A percentile compares a stretch with the other conserved stretches of the same genome.
phyloP scores from a whole-genome alignment of 1,284 basidiomycete species.

The Vanrija pseudolonga region DNA sequence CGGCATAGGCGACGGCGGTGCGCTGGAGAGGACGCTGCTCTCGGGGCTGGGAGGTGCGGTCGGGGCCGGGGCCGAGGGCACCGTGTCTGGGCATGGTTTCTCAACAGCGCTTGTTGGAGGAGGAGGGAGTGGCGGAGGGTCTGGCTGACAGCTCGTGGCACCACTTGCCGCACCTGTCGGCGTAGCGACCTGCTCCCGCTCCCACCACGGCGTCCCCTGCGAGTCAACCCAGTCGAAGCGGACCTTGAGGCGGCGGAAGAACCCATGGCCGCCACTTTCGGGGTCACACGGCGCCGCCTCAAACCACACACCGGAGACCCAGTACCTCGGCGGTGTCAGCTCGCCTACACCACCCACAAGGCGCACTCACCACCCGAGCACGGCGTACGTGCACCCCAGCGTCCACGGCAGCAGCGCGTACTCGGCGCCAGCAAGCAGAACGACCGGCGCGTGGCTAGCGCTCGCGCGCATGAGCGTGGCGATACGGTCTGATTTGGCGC shows the following conservation, averaged over 20 bases:
- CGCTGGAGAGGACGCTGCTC: background rate
- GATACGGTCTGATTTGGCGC: conserved; percentile 27
- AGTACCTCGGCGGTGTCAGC: conserved; percentile 33
- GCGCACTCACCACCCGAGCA: conserved; percentile 40
- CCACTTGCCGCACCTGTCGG: conserved; percentile 4
- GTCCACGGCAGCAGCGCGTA: conserved; percentile 38
- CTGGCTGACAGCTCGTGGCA: background rate
- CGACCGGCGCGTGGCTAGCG: conserved; percentile 24
- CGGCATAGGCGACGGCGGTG: background rate
- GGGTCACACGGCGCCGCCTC: conserved; percentile 32
- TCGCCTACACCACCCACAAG: background rate
- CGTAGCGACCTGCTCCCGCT: too few species aligned
- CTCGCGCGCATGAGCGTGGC: conserved; percentile 32
- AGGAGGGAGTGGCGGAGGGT: too few species aligned
- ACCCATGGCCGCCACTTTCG: conserved; percentile 16
- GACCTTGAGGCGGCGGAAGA: conserved; percentile 39
- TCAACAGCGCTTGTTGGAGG: too few species aligned
- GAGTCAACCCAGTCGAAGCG: conserved; percentile 43
- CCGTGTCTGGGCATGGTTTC: too few species aligned
- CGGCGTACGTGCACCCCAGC: conserved; percentile 31
- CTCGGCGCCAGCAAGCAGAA: conserved; percentile 38
- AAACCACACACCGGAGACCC: conserved; percentile 40
- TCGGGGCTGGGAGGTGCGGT: background rate
- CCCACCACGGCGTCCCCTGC: conserved; percentile 45
- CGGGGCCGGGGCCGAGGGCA: background rate